Percentiles rank a stretch among this genome's conserved stretches.
Evolutionary conservation across 108 stramenopile species (phyloP).

Genomic region (Cyclotella distinguenda): DNA sequence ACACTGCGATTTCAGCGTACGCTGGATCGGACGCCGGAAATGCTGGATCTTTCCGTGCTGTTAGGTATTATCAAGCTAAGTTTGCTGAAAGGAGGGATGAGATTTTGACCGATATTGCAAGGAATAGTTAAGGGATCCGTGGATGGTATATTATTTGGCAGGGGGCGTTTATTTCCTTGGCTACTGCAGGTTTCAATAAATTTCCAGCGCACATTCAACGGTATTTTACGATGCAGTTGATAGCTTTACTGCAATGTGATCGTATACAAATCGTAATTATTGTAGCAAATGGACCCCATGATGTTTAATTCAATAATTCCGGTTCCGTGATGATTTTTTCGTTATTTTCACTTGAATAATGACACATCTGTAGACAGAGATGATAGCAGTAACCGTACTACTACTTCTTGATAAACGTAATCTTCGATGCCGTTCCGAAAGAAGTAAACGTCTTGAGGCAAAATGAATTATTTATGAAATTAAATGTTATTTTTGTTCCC

Average conservation of each 20-base stretch:
- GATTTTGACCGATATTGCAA: slow-evolving; percentile 50
- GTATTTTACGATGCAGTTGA: not conserved
- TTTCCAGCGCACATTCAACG: not conserved
- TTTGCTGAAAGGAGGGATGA: slow-evolving; percentile 58
- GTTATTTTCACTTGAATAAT: no score
- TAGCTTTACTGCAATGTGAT: no score
- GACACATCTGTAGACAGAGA: no score
- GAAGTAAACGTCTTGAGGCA: not conserved
- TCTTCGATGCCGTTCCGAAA: no score
- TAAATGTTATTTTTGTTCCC: slow-evolving; percentile 1
- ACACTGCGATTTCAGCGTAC: slow-evolving; percentile 53
- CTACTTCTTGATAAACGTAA: no score
- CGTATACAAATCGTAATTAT: no score
- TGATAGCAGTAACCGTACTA: not conserved
- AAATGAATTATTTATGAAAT: not conserved
- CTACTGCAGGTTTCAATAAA: not conserved
- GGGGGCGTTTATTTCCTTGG: not conserved
- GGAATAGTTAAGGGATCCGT: slow-evolving; percentile 22
- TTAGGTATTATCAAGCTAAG: slow-evolving; percentile 54
- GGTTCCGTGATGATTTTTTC: no score
- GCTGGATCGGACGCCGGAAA: slow-evolving; percentile 54
- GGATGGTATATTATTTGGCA: not conserved
- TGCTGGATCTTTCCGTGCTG: slow-evolving; percentile 53
- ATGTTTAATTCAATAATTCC: no score
- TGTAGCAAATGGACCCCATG: no score